phyloP scores from a whole-genome alignment of 176 grass and related monocot genomes.

The Oryza nivara region DNA sequence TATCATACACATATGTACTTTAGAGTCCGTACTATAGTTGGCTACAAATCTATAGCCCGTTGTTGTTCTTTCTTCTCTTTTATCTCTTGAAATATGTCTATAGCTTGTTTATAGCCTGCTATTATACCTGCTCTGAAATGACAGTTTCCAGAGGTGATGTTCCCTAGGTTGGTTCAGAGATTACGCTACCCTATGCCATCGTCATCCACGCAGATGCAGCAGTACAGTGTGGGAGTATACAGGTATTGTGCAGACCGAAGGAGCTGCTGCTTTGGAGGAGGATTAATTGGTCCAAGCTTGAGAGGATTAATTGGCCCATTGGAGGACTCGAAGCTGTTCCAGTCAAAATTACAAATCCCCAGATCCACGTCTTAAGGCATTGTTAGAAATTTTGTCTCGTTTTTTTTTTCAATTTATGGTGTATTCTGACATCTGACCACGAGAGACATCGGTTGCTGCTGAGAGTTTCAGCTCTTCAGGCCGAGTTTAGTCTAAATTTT shows the following conservation, averaged over 20 bases:
- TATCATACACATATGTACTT: no score
- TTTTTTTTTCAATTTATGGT: not conserved
- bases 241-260: constrained; percentile 1
- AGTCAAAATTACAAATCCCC: constrained; percentile 49
- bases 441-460: no score
- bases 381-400: not conserved
- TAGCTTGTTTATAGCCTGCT: no score
- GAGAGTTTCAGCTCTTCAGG: no score
- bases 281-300: constrained; percentile 23
- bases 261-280: not conserved
- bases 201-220: not conserved
- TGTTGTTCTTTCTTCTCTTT: no score
- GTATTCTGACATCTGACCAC: no score
- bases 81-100: no score
- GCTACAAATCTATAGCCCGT: no score
- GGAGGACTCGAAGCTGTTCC: constrained; percentile 1
- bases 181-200: constrained; percentile 6
- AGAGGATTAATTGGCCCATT: constrained; percentile 30
- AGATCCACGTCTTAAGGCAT: constrained; percentile 20
- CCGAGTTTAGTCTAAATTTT: no score
- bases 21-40: no score
- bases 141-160: constrained; percentile 43
- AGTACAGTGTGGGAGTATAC: not conserved
- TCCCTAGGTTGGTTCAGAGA: constrained; percentile 34
- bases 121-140: not conserved